phyloP scores from a whole-genome alignment of 495 filamentous ascomycete species.

The Neurospora intermedia region DNA sequence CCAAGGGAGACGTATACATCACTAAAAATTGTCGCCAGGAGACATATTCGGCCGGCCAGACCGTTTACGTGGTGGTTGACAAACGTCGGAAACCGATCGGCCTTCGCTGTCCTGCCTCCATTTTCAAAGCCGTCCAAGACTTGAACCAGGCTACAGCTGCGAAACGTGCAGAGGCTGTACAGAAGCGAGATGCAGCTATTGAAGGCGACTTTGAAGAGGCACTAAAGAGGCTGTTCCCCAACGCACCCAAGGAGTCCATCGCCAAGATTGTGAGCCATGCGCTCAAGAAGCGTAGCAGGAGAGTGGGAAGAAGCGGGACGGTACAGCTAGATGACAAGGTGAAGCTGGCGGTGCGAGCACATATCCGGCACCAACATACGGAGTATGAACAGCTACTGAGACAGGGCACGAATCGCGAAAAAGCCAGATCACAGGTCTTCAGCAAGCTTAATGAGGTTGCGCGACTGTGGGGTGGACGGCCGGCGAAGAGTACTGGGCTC shows the following conservation, averaged over 20 bases:
- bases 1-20: constrained; percentile 28
- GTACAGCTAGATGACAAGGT: constrained; percentile 21
- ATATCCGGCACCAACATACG: constrained; percentile 31
- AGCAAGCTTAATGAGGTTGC: constrained; percentile 12
- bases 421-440: constrained; percentile 12
- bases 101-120: constrained; percentile 25
- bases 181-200: constrained; percentile 19
- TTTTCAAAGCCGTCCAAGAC: constrained; percentile 16
- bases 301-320: constrained; percentile 25
- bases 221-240: constrained; percentile 20
- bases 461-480: constrained; percentile 10
- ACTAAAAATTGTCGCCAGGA: constrained; percentile 27
- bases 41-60: constrained; percentile 17
- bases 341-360: constrained; percentile 23
- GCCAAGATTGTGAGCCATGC: constrained; percentile 16
- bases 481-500: neutral
- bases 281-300: constrained; percentile 20
- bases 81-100: constrained; percentile 16
- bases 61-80: constrained; percentile 25
- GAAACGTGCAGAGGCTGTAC: constrained; percentile 13
- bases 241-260: constrained; percentile 15
- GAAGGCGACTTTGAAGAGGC: constrained; percentile 15
- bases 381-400: constrained; percentile 24
- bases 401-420: constrained; percentile 1
- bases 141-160: constrained; percentile 17